Base-by-base conservation (phyloP, 2,329 filamentous ascomycete species). In the Rasamsonia emersonii region DNA sequence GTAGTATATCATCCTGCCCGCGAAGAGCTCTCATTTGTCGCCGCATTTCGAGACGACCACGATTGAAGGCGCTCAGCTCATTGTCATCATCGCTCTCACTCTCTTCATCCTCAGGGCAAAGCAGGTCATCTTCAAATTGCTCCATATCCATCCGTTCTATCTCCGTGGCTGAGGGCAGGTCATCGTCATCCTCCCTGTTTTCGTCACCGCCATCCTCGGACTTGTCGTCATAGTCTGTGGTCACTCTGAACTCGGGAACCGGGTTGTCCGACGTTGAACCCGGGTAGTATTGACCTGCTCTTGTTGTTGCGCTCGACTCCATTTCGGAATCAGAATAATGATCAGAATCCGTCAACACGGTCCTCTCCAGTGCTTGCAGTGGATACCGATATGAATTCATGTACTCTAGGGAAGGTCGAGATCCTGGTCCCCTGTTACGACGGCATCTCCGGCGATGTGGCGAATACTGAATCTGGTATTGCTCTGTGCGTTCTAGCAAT, bases 381-480 rank as follows among this genome's bases (percentile, higher is more conserved):
- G 59, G 58, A 27, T 57, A 46, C 26, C 59, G 54, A 30, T 50
- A 50, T 16, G 53, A 46, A 39, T 52, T 54, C 20, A 62, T 36
- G 27, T 64, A 64, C 40, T 62, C 59, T 18, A 60, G 50, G 4
- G 59, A 64, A 17, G 58, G 57, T 14, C 50, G 54, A 13, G 51
- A 33, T 30, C 46, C 45, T 16, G 35, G 39, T 19, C 53, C 53
- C 28, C 53, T 50, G 30, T 47, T 41, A 30, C 51, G 47, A 32
- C 46, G 49, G 11, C 28, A 15, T 19, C 43, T 45, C n/a, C 43
- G 45, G 18, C 40, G 46, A 18, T 49, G 38, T 27, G 49, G 49
- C 11, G 64, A 57, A 46, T 82, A 85, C 44, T 80, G 75, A 16
- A 89, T 79, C 43, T 84, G 75, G 53, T 89, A 89, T 38, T 77